Evolutionary conservation across 805 yeast genomes (phyloP).

Genomic region (Candida vartiovaarae): DNA sequence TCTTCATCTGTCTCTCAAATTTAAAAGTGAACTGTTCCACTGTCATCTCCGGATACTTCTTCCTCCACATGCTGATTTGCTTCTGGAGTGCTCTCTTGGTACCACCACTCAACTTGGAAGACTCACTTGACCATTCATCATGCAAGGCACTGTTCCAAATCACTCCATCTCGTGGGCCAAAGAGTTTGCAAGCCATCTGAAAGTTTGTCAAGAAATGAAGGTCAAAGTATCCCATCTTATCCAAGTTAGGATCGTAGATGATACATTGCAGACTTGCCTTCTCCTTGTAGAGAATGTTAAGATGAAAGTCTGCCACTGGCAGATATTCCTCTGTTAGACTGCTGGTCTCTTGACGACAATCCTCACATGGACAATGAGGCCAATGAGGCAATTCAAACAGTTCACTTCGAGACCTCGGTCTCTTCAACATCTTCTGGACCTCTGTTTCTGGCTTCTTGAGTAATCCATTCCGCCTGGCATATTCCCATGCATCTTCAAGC

Average conservation of each 20-base stretch:
- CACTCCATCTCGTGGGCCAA: not conserved
- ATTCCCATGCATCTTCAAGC: constrained; percentile 1
- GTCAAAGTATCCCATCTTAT: not conserved
- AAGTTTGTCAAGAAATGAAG: not conserved
- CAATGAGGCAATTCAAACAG: not conserved
- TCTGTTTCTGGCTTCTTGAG: not conserved
- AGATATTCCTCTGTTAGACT: not conserved
- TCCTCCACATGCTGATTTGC: not conserved
- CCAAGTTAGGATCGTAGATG: not conserved
- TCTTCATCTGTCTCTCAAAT: not conserved
- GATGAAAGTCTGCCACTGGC: not conserved
- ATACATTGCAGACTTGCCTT: not conserved
- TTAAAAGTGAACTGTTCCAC: not conserved
- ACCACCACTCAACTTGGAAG: not conserved
- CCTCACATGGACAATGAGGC: not conserved
- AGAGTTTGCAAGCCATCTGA: not conserved
- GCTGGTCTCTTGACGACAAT: not conserved
- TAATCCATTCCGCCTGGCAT: not conserved
- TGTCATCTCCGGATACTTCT: not conserved
- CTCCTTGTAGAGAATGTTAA: not conserved
- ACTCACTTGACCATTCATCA: not conserved
- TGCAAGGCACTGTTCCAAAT: not conserved
- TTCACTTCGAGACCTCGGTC: not conserved
- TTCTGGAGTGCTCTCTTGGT: not conserved
- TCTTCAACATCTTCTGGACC: not conserved